Evolutionary conservation across 352 stramenopile genomes (phyloP), one percentile per base, ranked within the genome.

Genomic region (Aphanomyces euteiches): DNA sequence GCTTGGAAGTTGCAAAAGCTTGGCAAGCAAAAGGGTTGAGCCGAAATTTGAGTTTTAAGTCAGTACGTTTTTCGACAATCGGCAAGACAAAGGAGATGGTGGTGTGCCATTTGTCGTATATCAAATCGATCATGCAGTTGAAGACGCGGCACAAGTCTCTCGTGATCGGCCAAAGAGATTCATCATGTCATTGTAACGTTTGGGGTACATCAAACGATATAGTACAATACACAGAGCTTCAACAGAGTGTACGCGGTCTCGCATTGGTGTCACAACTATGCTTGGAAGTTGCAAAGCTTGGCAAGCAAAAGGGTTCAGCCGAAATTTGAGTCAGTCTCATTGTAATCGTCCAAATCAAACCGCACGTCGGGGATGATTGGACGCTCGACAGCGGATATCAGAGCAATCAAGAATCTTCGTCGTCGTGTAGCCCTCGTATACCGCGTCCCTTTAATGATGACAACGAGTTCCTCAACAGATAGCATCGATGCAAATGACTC

Each of bases 401-500:
- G 50, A 34, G 37, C 7, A 19, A n/a, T n/a, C 8, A 58, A 19
- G 7, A 58, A 19, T 10, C 50, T n/a, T 19, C 8, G 8, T 1
- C 50, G 50, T 13, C 50, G 8, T 8, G n/a, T 10, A 19, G 37
- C 28, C 8, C n/a, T n/a, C n/a, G 1, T 13, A 2, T 58, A 38
- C n/a, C 50, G 50, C 37, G n/a, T n/a, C 7, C 37, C n/a, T 8
- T 34, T n/a, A 10, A 58, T 10, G 50, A 58, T 13, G 8, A 10
- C 50, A 34, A n/a, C 50, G 8, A 58, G 50, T 19, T 58, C 8
- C 8, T 21, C 50, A 10, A 58, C 50, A 8, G 50, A 38, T 8
- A 58, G 50, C 50, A 58, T 58, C n/a, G n/a, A n/a, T 53, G 45
- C 45, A 53, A 53, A 53, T 15, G 13, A 53, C 13, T 53, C n/a